Conservation (phyloP, 148 eudicot genomes). For the Camellia sinensis region DNA sequence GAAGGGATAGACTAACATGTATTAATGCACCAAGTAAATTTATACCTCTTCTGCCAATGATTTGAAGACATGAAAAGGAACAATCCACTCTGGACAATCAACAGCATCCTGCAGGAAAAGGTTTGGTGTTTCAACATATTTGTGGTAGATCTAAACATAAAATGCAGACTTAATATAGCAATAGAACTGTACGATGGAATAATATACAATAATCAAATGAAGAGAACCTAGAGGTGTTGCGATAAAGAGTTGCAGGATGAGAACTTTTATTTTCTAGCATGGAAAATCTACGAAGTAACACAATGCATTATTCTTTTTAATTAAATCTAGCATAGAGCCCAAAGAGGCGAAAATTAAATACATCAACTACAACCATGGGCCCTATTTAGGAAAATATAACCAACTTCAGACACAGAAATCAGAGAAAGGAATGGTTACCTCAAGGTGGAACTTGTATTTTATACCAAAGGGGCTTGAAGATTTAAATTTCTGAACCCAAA, state of each 20-base stretch:
- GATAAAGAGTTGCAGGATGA: too few relatives aligned
- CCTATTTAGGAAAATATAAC: slow-evolving; percentile 5
- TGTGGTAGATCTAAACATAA: neutral
- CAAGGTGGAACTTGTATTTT: slow-evolving; percentile 87
- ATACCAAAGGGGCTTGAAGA: slow-evolving; percentile 93
- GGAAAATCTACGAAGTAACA: neutral
- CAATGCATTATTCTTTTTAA: neutral
- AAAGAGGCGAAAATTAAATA: neutral
- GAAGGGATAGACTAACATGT: neutral
- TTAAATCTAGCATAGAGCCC: neutral
- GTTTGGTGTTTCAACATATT: too few relatives aligned
- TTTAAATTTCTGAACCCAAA: slow-evolving; percentile 67
- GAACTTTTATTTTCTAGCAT: too few relatives aligned
- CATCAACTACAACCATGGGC: slow-evolving; percentile 1
- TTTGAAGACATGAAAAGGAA: too few relatives aligned
- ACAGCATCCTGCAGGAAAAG: too few relatives aligned
- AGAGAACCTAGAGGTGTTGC: neutral
- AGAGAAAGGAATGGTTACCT: slow-evolving; percentile 46
- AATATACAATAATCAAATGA: neutral
- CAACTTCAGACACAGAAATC: neutral
- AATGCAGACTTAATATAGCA: neutral
- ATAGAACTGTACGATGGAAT: neutral
- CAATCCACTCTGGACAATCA: too few relatives aligned
- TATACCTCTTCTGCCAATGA: too few relatives aligned
- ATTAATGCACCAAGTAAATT: neutral